Evolutionary conservation across 208 protist species (phyloP).

Genomic region (Leptomonas seymouri): DNA sequence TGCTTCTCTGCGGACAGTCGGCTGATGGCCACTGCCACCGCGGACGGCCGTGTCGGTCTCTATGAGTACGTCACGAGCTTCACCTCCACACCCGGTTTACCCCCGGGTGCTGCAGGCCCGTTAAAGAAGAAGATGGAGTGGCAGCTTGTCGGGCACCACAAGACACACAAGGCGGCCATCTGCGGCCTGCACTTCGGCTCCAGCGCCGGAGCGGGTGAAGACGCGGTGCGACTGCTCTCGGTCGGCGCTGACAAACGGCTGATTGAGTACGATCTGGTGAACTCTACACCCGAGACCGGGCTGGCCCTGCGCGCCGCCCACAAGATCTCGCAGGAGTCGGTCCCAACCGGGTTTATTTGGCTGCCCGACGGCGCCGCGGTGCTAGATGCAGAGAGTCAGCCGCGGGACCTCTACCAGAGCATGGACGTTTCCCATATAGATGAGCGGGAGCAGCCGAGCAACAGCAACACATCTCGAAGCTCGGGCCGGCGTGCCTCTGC

Average conservation of each 20-base stretch:
- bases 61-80: conserved; percentile 70
- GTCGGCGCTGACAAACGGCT: conserved; percentile 92
- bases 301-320: conserved; percentile 82
- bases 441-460: background rate
- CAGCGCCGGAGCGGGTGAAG: conserved; percentile 41
- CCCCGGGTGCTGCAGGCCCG: background rate
- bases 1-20: conserved; percentile 84
- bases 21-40: conserved; percentile 81
- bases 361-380: conserved; percentile 35
- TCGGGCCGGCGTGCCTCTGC: background rate
- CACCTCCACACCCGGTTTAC: background rate
- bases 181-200: conserved; percentile 88
- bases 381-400: conserved; percentile 46
- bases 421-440: conserved; percentile 1
- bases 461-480: background rate
- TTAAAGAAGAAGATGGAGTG: conserved; percentile 68
- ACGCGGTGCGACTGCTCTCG: conserved; percentile 84
- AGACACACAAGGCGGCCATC: conserved; percentile 90
- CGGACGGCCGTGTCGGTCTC: conserved; percentile 86
- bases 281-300: conserved; percentile 85
- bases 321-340: conserved; percentile 90
- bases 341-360: conserved; percentile 93
- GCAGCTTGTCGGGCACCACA: conserved; percentile 92
- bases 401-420: conserved; percentile 35
- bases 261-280: conserved; percentile 94